Evolutionary conservation across 331 rosid genomes (phyloP), one percentile per base, ranked within the genome.

Genomic region (Malus hybrid): DNA sequence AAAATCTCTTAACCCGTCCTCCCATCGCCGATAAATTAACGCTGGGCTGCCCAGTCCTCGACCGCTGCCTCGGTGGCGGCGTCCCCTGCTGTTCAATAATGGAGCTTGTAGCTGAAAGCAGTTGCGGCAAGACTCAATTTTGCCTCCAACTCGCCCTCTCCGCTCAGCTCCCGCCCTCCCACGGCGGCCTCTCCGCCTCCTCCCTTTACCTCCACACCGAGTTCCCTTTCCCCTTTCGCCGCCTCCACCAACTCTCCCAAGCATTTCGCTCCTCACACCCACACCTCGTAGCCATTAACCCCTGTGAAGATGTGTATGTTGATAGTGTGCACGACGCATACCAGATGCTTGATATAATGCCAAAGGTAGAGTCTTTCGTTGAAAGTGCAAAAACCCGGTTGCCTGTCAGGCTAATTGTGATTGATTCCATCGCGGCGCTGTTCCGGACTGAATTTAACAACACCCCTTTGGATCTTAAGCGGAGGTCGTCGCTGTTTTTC

Each of bases 111-210:
- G 96, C 89, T 19, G 97, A 91, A 78, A 90, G 96, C 80, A 86
- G 90, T 7, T 74, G 66, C 74, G 96, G 97, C 32, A 91, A 91
- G 83, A 90, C 97, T 24, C 97, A 93, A 44, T 63, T 91, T 56
- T 93, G 95, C 83, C 98, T 93, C 78, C 98, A 93, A 75, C 90
- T 93, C 64, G 81, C 70, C 18, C 93, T 90, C 80, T 79, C 86
- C 20, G 95, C 97, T 20, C 98, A 90, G 79, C 80, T 91, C 36
- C 98, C 97, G 13, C 80, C 83, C 22, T 85, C 96, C 67, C 86
- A 18, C 64, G 96, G 93, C 74, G 96, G 98, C 67, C 87, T 93
- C 52, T 84, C 85, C 20, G 90, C 90, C 27, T 85, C 98, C 15
- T 87, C 93, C 13, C 81, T 93, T 24, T 93, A 82, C 77, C 85